Conservation (phyloP, 495 filamentous ascomycete species). For the Immersiella caudata region DNA sequence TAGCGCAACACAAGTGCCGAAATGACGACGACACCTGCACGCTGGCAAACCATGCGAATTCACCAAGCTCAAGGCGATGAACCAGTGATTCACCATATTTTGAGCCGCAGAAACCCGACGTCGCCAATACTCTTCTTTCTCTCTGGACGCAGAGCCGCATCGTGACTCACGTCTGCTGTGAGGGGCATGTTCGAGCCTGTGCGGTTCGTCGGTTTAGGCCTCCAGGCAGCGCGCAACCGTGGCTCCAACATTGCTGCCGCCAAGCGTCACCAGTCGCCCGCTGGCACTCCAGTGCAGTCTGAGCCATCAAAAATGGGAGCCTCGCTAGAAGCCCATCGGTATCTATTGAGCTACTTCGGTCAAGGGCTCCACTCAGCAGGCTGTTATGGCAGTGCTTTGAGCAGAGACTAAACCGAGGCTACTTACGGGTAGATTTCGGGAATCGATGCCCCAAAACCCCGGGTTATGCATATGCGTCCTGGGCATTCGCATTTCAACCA, state of each 20-base stretch:
- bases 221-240: background rate
- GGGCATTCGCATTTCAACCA: background rate
- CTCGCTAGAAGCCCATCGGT: background rate
- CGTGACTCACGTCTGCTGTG: background rate
- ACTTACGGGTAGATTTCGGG: background rate
- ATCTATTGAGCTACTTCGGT: background rate
- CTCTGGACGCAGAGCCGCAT: background rate
- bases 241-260: background rate
- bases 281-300: background rate
- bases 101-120: background rate
- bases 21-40: constrained; percentile 3
- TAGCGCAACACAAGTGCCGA: background rate
- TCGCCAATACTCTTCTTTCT: background rate
- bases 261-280: background rate
- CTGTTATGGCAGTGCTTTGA: background rate
- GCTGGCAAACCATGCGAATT: background rate
- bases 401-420: background rate
- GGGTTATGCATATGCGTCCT: background rate
- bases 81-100: background rate
- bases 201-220: background rate
- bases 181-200: background rate
- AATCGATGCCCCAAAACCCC: background rate
- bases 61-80: background rate
- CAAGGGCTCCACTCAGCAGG: background rate
- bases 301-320: background rate